phyloP scores from a whole-genome alignment of 371 early-diverging fungal species.

The Lichtheimia corymbifera region DNA sequence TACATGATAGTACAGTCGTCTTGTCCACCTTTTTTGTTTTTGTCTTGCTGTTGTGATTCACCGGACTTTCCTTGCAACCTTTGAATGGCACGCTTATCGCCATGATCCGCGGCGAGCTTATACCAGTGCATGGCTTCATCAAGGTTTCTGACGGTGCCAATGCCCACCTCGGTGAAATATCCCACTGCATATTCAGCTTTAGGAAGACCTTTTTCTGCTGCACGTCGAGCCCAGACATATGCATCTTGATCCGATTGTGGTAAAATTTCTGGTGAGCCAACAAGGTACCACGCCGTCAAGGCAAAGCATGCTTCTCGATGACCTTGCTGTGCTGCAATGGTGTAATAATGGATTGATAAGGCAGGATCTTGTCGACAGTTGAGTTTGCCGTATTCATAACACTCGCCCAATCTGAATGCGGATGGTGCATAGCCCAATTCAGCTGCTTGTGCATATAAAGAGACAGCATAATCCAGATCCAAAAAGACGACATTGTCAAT shows the following conservation, averaged over 20 bases:
- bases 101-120: slow-evolving; percentile 77
- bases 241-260: slow-evolving; percentile 87
- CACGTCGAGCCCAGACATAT: slow-evolving; percentile 84
- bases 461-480: slow-evolving; percentile 74
- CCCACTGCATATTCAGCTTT: slow-evolving; percentile 91
- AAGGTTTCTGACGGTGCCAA: slow-evolving; percentile 69
- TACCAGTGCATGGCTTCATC: slow-evolving; percentile 83
- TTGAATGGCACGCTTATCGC: slow-evolving; percentile 78
- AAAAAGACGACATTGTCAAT: slow-evolving; percentile 69
- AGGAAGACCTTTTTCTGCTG: slow-evolving; percentile 83
- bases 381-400: slow-evolving; percentile 78
- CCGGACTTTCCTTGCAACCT: slow-evolving; percentile 50
- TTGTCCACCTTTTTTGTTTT: slow-evolving; percentile 29
- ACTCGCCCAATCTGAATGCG: slow-evolving; percentile 78
- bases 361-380: slow-evolving; percentile 69
- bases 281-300: slow-evolving; percentile 89
- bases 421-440: slow-evolving; percentile 77
- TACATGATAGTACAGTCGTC: slow-evolving; percentile 56
- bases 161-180: slow-evolving; percentile 83
- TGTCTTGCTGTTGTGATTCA: neutral
- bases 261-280: slow-evolving; percentile 77
- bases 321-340: slow-evolving; percentile 86
- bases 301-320: slow-evolving; percentile 90
- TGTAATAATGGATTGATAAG: slow-evolving; percentile 72
- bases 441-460: slow-evolving; percentile 74